These are phyloP conservation scores for Fusarium nelsonii DNA, from an alignment of 2,329 filamentous ascomycete genomes.

Conservation along the genomic window DNA sequence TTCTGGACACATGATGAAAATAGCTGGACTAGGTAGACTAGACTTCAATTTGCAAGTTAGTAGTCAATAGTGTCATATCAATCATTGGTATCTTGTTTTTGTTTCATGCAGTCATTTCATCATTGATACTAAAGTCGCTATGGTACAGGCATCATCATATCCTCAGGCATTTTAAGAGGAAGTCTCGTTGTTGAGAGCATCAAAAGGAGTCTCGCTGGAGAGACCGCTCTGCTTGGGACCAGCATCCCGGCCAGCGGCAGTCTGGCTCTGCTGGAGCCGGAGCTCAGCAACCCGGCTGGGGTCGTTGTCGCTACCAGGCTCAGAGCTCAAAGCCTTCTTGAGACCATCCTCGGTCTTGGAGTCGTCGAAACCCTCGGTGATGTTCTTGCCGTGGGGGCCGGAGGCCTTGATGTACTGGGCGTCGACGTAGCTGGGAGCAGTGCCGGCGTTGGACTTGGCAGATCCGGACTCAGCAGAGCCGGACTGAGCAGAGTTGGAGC, in stretches of 20 bases:
- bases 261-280: conserved; percentile 53
- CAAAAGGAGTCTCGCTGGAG: conserved; percentile 48
- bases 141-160: conserved; percentile 1
- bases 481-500: conserved; percentile 2
- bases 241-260: conserved; percentile 41
- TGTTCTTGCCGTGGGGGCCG: conserved; percentile 60
- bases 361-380: conserved; percentile 55
- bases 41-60: neutral
- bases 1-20: neutral
- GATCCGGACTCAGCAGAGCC: conserved; percentile 17
- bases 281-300: conserved; percentile 61
- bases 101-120: conserved; percentile 36
- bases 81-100: neutral
- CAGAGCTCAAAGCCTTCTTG: conserved; percentile 56
- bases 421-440: conserved; percentile 56
- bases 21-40: neutral
- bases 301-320: conserved; percentile 63
- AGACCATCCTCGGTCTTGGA: conserved; percentile 53
- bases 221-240: conserved; percentile 47
- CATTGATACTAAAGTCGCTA: conserved; percentile 25
- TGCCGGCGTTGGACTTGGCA: conserved; percentile 20
- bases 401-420: conserved; percentile 50
- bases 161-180: conserved; percentile 42
- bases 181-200: conserved; percentile 48
- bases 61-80: neutral